phyloP scores from a whole-genome alignment of 441 rosid species.

The Gossypium trilobum region DNA sequence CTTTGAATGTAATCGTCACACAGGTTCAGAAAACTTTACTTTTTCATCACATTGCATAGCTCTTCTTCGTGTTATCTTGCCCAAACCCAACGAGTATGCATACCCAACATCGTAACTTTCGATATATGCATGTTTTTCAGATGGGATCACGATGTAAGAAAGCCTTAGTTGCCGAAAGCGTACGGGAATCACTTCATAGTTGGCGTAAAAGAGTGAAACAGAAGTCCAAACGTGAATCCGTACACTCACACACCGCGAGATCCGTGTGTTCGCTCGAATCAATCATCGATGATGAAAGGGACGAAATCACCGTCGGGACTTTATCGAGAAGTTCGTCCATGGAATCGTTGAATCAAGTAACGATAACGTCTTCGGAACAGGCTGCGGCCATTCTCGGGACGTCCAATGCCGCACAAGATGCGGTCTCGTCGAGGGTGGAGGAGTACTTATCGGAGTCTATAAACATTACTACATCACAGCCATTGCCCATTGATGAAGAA shows the following conservation, averaged over 20 bases:
- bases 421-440: constrained; percentile 44
- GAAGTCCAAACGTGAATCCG: constrained; percentile 50
- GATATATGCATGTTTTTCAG: neutral
- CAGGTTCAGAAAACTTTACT: constrained; percentile 41
- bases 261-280: constrained; percentile 77
- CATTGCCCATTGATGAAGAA: constrained; percentile 37
- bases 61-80: neutral
- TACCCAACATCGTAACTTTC: neutral
- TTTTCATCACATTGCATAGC: neutral
- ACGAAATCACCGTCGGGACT: constrained; percentile 66
- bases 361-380: constrained; percentile 45
- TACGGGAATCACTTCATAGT: constrained; percentile 83
- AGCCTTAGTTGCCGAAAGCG: constrained; percentile 71
- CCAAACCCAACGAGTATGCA: neutral
- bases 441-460: constrained; percentile 49
- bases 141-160: constrained; percentile 72
- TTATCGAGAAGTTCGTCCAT: constrained; percentile 60
- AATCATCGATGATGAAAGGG: constrained; percentile 53
- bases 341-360: constrained; percentile 49
- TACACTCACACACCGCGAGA: constrained; percentile 44
- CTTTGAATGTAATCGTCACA: constrained; percentile 72
- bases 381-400: constrained; percentile 39
- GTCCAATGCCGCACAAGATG: constrained; percentile 25
- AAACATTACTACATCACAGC: constrained; percentile 28
- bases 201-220: constrained; percentile 85